Evolutionary conservation across 805 yeast genomes (phyloP).

Genomic region (Candida sonorensis): DNA sequence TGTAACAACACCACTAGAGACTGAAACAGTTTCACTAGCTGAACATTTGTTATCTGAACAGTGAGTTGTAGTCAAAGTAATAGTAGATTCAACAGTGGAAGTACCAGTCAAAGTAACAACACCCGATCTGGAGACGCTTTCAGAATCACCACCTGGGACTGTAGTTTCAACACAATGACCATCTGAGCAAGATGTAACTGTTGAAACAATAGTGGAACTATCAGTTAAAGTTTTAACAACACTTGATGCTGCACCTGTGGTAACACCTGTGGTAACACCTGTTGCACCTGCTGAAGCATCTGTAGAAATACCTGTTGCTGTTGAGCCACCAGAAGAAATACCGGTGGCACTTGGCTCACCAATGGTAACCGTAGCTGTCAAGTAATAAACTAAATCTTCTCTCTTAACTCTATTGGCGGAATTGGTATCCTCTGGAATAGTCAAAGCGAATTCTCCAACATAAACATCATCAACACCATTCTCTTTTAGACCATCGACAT

Average conservation of each 20-base stretch:
- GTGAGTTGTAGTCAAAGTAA: too few species aligned
- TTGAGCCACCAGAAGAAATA: background rate
- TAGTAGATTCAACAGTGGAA: too few species aligned
- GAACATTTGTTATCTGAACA: too few species aligned
- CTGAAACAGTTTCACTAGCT: too few species aligned
- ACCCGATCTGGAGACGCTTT: too few species aligned
- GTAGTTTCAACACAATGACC: too few species aligned
- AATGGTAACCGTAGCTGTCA: constrained; percentile 1
- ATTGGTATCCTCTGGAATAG: background rate
- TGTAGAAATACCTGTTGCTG: background rate
- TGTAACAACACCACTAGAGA: too few species aligned
- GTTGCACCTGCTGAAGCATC: background rate
- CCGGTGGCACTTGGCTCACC: background rate
- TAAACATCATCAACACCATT: background rate
- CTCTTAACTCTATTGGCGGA: constrained; percentile 1
- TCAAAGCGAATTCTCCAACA: background rate
- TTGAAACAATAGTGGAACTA: background rate
- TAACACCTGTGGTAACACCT: background rate
- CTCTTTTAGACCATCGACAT: background rate
- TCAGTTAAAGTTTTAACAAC: too few species aligned
- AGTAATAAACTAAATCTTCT: background rate
- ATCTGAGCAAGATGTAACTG: background rate
- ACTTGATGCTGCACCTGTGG: background rate
- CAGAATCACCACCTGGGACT: too few species aligned
- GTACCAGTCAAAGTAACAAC: too few species aligned